phyloP scores from a whole-genome alignment of 768 basidiomycete species.

The Rubroboletus pulcherrimus region DNA sequence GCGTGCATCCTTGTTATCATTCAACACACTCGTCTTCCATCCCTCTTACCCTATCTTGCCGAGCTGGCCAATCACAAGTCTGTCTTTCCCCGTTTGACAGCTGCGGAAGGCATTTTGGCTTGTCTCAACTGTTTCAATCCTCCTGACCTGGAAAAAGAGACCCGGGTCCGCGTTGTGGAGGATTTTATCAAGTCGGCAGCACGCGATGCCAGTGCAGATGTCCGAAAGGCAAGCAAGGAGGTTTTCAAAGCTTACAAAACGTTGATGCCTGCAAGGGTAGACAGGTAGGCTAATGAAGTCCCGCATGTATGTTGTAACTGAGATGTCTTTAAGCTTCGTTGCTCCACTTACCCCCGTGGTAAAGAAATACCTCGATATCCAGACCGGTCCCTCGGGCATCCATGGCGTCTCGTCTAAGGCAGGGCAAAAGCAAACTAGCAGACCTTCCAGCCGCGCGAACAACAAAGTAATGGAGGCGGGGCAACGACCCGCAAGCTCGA shows the following conservation, averaged over 20 bases:
- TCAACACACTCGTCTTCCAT: slow-evolving; percentile 62
- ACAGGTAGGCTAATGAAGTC: slow-evolving; percentile 44
- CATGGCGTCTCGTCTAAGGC: slow-evolving; percentile 3
- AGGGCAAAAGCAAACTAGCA: slow-evolving; percentile 19
- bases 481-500: slow-evolving; percentile 7
- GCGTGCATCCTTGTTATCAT: slow-evolving; percentile 58
- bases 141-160: slow-evolving; percentile 71
- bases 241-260: slow-evolving; percentile 75
- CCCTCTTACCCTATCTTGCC: slow-evolving; percentile 57
- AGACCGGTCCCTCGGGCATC: slow-evolving; percentile 2
- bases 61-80: slow-evolving; percentile 66
- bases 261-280: slow-evolving; percentile 63
- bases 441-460: slow-evolving; percentile 24
- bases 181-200: slow-evolving; percentile 61
- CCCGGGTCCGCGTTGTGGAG: slow-evolving; percentile 63
- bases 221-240: slow-evolving; percentile 64
- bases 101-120: slow-evolving; percentile 61
- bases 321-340: slow-evolving; percentile 51
- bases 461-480: slow-evolving; percentile 8
- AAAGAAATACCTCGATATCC: slow-evolving; percentile 69
- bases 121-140: slow-evolving; percentile 77
- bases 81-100: slow-evolving; percentile 53
- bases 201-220: slow-evolving; percentile 71
- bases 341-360: slow-evolving; percentile 71
- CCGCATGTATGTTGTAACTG: slow-evolving; percentile 4